Conservation (phyloP, 1,139 yeast species). For the Blastobotrys apis region DNA sequence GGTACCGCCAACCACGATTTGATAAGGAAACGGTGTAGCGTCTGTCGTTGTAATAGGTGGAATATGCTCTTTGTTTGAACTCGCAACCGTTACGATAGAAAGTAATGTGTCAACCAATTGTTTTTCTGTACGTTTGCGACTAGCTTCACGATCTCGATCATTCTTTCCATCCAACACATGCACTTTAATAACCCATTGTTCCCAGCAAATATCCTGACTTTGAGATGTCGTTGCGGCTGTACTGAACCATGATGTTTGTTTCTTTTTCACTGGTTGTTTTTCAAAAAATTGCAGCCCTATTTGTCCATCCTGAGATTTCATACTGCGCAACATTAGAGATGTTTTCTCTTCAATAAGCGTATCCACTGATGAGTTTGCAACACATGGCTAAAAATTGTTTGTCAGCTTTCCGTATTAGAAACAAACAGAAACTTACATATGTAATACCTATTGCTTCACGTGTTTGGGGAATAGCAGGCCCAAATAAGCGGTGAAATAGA, state of each 20-base stretch:
- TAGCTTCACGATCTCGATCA: constrained; percentile 23
- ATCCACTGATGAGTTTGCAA: constrained; percentile 31
- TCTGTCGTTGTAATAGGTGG: constrained; percentile 72
- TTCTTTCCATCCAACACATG: constrained; percentile 30
- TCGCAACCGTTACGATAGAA: constrained; percentile 49
- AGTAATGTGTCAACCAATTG: constrained; percentile 43
- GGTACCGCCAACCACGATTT: constrained; percentile 33
- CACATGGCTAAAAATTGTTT: constrained; percentile 33
- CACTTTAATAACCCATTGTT: constrained; percentile 44
- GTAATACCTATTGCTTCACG: constrained; percentile 41
- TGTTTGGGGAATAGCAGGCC: constrained; percentile 55
- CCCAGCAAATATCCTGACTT: constrained; percentile 44
- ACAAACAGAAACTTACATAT: constrained; percentile 28
- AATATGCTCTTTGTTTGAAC: constrained; percentile 57
- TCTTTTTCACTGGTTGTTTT: constrained; percentile 34
- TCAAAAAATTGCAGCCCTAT: constrained; percentile 38
- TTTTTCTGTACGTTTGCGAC: constrained; percentile 20
- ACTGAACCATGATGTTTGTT: background rate
- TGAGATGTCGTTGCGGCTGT: constrained; percentile 15
- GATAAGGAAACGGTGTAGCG: constrained; percentile 63
- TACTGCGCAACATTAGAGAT: constrained; percentile 26
- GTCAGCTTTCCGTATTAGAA: constrained; percentile 13
- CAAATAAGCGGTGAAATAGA: constrained; percentile 67
- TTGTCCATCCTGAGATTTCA: constrained; percentile 17
- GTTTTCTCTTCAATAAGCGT: constrained; percentile 29